Percentiles rank a stretch among this genome's conserved stretches.
Conservation (phyloP, 371 early-diverging fungal genomes). For the Phascolomyces articulosus region DNA sequence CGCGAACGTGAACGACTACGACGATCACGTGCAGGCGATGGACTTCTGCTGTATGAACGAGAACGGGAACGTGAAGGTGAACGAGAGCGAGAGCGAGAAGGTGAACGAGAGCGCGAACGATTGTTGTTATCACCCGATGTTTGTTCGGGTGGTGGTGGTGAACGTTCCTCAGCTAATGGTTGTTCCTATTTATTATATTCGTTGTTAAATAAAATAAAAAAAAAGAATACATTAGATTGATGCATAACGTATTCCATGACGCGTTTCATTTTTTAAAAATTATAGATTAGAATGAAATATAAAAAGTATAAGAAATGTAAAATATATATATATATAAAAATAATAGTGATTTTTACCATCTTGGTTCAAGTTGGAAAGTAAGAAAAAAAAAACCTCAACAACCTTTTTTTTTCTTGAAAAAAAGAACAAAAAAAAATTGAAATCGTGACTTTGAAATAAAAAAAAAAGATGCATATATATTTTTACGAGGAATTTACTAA, state of each 20-base stretch:
- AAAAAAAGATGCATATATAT: too few species aligned
- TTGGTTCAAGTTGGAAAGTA: neutral
- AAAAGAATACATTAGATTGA: too few species aligned
- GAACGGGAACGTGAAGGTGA: slow-evolving; percentile 10
- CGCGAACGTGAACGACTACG: slow-evolving; percentile 31
- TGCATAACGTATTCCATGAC: too few species aligned
- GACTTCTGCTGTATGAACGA: slow-evolving; percentile 14
- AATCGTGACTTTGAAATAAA: neutral
- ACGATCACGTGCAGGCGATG: slow-evolving; percentile 11
- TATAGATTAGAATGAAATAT: neutral
- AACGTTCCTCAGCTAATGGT: neutral
- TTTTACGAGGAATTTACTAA: too few species aligned
- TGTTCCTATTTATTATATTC: neutral
- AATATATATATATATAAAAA: too few species aligned
- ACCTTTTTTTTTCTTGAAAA: neutral
- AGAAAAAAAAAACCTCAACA: neutral
- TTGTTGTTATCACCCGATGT: slow-evolving; percentile 4
- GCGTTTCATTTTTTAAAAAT: too few species aligned
- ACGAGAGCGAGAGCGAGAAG: slow-evolving; percentile 3
- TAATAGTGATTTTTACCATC: too few species aligned
- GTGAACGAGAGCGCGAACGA: slow-evolving; percentile 1
- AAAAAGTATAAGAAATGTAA: too few species aligned
- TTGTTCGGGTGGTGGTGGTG: slow-evolving; percentile 1
- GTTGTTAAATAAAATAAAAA: too few species aligned
- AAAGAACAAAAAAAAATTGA: neutral